Evolutionary conservation across 2,329 filamentous ascomycete species (phyloP), one percentile per base, ranked within the genome.

Genomic region (Colletotrichum eremochloae): DNA sequence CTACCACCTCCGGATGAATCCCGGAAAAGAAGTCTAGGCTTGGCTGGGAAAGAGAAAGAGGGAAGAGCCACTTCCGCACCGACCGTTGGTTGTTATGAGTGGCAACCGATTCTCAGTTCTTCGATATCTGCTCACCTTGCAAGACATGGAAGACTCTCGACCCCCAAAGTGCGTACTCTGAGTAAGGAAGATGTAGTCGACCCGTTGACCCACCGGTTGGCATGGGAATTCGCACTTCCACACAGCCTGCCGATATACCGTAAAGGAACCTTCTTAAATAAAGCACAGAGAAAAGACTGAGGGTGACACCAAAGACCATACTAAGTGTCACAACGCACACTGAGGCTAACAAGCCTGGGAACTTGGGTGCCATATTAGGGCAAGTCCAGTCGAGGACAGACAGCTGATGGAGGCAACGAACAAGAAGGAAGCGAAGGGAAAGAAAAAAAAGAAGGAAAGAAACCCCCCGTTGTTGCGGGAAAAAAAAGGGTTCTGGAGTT

Each of bases 181-280:
- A 24, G 24, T 53, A 50, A 36, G 29, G 18, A 42, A 29, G 9
- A 53, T 36, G 14, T 55, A 31, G 9, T 55, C n/a, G n/a, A 29
- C 61, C 61, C 36, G 15, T 63, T 48, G 61, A 53, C 61, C 61
- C 61, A 63, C 61, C 48, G 36, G 36, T 33, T 55, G 36, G 24
- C 18, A 31, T 40, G 46, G 33, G 55, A 55, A 52, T n/a, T 53
- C 61, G 48, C 24, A 63, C 48, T 42, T 33, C 24, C 61, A 55
- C 48, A 63, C 60, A 63, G 60, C 44, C 60, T 63, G 44, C 33
- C 60, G 33, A n/a, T 12, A 4, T 56, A 38, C 53, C 53, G 33
- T 7, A 38, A 56, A n/a, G 33, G 33, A 56, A 8, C 33, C 53
- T 56, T 56, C 53, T 11, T 38, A 56, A n/a, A n/a, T 33, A 4